A percentile compares a stretch with the other conserved stretches of the same genome.
phyloP scores from a whole-genome alignment of 1,284 basidiomycete genomes.

The Xerocomus subilludens region DNA sequence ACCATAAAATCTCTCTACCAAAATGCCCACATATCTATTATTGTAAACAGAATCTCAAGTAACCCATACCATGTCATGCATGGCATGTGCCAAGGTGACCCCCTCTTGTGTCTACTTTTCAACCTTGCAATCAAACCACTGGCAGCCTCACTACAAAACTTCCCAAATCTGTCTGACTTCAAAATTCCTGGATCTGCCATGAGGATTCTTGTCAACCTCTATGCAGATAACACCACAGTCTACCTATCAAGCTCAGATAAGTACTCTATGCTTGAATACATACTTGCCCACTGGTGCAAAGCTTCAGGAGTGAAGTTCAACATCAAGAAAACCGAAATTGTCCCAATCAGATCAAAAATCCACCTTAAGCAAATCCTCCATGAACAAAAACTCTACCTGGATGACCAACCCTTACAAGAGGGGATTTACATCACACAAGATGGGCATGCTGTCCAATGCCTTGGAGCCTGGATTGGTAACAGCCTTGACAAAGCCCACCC shows the following conservation, averaged over 20 bases:
- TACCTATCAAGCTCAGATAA: slow-evolving; percentile 25
- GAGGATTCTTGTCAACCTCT: slow-evolving; percentile 14
- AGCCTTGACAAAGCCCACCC: not conserved
- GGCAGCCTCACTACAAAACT: slow-evolving; percentile 13
- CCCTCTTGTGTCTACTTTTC: slow-evolving; percentile 57
- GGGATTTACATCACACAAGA: slow-evolving; percentile 24
- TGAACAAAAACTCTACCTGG: slow-evolving; percentile 8
- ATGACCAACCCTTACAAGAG: accelerated
- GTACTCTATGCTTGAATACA: not conserved
- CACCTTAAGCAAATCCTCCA: not conserved
- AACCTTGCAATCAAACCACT: slow-evolving; percentile 39
- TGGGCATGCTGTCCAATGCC: not conserved
- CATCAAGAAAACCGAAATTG: slow-evolving; percentile 37
- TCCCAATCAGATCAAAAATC: slow-evolving; percentile 24
- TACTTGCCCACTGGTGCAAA: slow-evolving; percentile 18
- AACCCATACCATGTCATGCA: slow-evolving; percentile 46
- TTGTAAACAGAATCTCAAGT: slow-evolving; percentile 30
- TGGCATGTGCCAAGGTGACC: slow-evolving; percentile 57
- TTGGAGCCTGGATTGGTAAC: slow-evolving; percentile 37
- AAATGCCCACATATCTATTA: too few relatives aligned
- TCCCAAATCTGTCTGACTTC: not conserved
- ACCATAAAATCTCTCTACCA: too few relatives aligned
- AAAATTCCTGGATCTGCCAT: too few relatives aligned
- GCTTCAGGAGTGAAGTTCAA: slow-evolving; percentile 36
- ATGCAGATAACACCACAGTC: slow-evolving; percentile 35